These are phyloP conservation scores for Nakazawaea ernobii DNA, from an alignment of 805 yeast species.

Conservation along the genomic window DNA sequence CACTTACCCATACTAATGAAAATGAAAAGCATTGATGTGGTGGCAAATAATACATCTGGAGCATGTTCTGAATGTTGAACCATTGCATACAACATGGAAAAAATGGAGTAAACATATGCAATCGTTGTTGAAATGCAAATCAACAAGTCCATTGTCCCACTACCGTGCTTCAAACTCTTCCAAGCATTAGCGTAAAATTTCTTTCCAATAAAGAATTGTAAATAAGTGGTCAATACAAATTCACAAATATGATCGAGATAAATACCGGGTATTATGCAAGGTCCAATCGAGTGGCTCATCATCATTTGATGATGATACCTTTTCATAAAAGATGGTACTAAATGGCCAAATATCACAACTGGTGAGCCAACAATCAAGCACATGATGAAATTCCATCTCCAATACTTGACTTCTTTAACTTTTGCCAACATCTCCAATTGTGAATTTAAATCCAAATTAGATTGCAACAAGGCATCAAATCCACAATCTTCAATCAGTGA, in stretches of 20 bases:
- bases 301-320: constrained; percentile 10
- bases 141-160: constrained; percentile 89
- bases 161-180: constrained; percentile 60
- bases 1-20: constrained; percentile 89
- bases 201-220: constrained; percentile 64
- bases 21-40: constrained; percentile 75
- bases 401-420: constrained; percentile 63
- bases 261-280: constrained; percentile 49
- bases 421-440: constrained; percentile 69
- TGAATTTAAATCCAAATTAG: constrained; percentile 51
- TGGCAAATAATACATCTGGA: constrained; percentile 78
- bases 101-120: constrained; percentile 69
- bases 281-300: constrained; percentile 21
- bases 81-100: constrained; percentile 49
- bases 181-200: constrained; percentile 61
- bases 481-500: constrained; percentile 45
- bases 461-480: constrained; percentile 42
- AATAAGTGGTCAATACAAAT: constrained; percentile 47
- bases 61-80: constrained; percentile 35
- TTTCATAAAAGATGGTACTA: constrained; percentile 30
- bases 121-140: constrained; percentile 78
- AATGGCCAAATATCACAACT: constrained; percentile 44
- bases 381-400: constrained; percentile 54
- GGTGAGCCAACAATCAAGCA: constrained; percentile 59
- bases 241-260: constrained; percentile 60